These are phyloP conservation scores for Trichaptum fuscoviolaceum DNA, from an alignment of 768 basidiomycete species.

Conservation along the genomic window DNA sequence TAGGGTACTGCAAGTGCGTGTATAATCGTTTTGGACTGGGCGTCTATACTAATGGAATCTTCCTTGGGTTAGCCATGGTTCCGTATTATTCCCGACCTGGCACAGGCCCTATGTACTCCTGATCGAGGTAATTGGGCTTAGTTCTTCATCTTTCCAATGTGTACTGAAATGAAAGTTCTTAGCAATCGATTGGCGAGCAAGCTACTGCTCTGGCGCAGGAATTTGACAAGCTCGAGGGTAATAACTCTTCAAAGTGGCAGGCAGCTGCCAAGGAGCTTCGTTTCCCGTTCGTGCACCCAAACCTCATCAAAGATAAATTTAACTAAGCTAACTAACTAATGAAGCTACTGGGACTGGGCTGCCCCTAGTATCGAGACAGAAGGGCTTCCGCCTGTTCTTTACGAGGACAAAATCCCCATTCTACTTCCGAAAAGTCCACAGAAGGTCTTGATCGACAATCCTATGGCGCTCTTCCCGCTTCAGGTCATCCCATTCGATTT, in stretches of 20 bases:
- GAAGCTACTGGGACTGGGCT: constrained; percentile 27
- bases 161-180: background rate
- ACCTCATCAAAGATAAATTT: background rate
- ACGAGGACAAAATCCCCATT: constrained; percentile 10
- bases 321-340: background rate
- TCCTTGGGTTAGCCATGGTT: constrained; percentile 45
- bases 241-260: constrained; percentile 18
- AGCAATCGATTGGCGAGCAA: constrained; percentile 25
- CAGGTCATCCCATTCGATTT: background rate
- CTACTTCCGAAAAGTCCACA: background rate
- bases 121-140: constrained; percentile 36
- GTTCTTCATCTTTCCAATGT: background rate
- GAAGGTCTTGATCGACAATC: background rate
- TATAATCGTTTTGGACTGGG: background rate
- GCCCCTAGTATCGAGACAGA: constrained; percentile 16
- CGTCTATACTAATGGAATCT: background rate
- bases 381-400: constrained; percentile 21
- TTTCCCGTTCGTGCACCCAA: constrained; percentile 20
- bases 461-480: background rate
- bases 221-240: constrained; percentile 18
- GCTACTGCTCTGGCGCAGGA: constrained; percentile 21
- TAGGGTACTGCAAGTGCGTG: background rate
- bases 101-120: constrained; percentile 49
- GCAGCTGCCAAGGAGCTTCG: constrained; percentile 19
- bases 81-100: constrained; percentile 50